Evolutionary conservation across 116 monocot species (phyloP).

Genomic region (Posidonia oceanica): DNA sequence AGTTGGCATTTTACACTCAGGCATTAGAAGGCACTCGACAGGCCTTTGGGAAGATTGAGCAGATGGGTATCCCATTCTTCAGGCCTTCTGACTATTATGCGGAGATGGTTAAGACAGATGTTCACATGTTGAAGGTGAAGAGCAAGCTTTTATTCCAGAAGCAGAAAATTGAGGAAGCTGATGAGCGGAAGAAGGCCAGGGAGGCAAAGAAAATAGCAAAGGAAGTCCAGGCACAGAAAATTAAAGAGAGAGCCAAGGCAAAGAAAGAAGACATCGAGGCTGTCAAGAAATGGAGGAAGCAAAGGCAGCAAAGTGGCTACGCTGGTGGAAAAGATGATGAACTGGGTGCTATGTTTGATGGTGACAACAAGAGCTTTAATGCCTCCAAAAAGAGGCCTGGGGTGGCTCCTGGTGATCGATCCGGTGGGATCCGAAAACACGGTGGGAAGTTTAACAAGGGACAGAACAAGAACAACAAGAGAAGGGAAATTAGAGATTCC

Average conservation of each 20-base stretch:
- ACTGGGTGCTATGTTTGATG: constrained; percentile 32
- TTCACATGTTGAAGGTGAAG: constrained; percentile 85
- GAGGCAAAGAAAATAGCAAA: constrained; percentile 79
- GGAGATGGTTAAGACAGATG: constrained; percentile 85
- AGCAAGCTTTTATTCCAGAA: constrained; percentile 56
- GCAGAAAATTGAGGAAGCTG: constrained; percentile 80
- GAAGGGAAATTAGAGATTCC: constrained; percentile 40
- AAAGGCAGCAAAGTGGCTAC: constrained; percentile 74
- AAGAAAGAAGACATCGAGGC: constrained; percentile 82
- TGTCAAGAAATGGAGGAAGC: constrained; percentile 92
- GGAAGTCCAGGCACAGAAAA: constrained; percentile 71
- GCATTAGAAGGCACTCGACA: constrained; percentile 57
- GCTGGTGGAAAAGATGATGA: constrained; percentile 40
- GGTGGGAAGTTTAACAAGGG: constrained; percentile 10
- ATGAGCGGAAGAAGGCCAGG: constrained; percentile 83
- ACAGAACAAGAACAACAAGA: constrained; percentile 18
- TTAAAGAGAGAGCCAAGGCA: constrained; percentile 60
- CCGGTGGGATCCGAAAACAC: constrained; percentile 35
- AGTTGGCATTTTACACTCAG: constrained; percentile 77
- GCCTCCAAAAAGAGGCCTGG: constrained; percentile 38
- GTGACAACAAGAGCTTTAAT: constrained; percentile 4
- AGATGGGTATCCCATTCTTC: constrained; percentile 54
- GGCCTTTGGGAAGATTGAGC: constrained; percentile 55
- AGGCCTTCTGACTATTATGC: constrained; percentile 83
- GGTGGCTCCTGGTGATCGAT: constrained; percentile 65